Evolutionary conservation across 2,329 filamentous ascomycete genomes (phyloP).

Genomic region (Hyphodiscus sp.): DNA sequence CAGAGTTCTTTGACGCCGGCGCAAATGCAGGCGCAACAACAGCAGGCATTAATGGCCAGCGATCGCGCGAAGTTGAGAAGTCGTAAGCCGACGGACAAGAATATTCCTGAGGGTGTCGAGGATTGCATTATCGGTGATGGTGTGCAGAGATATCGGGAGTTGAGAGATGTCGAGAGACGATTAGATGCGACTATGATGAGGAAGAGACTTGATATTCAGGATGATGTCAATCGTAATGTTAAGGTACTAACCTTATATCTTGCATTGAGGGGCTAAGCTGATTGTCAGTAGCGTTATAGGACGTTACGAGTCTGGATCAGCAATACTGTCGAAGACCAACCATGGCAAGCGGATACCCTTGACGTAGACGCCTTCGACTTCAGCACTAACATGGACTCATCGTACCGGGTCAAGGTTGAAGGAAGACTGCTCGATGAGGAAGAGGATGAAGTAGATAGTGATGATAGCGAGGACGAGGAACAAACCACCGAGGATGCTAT

Average conservation of each 20-base stretch:
- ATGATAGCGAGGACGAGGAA: constrained; percentile 41
- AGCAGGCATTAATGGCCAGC: constrained; percentile 50
- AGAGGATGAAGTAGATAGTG: constrained; percentile 44
- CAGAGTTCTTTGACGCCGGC: constrained; percentile 43
- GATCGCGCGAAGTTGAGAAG: constrained; percentile 73
- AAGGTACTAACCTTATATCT: constrained; percentile 43
- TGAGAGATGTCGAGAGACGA: constrained; percentile 80
- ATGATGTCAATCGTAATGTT: constrained; percentile 66
- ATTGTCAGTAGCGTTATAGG: constrained; percentile 55
- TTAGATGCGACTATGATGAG: constrained; percentile 91
- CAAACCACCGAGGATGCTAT: constrained; percentile 34
- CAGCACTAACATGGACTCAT: constrained; percentile 66
- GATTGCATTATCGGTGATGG: constrained; percentile 76
- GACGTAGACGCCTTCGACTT: constrained; percentile 78
- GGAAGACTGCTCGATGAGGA: constrained; percentile 73
- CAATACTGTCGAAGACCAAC: constrained; percentile 90
- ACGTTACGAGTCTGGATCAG: constrained; percentile 91
- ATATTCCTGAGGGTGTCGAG: constrained; percentile 84
- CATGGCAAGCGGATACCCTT: constrained; percentile 71
- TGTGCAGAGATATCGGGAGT: constrained; percentile 71
- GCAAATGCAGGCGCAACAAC: constrained; percentile 46
- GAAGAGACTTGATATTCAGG: constrained; percentile 85
- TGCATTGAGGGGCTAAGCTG: constrained; percentile 3
- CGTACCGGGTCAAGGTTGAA: constrained; percentile 88
- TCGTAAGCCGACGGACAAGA: constrained; percentile 89